Evolutionary conservation across 2,329 filamentous ascomycete genomes (phyloP).

Genomic region (Ophiostoma sp.): DNA sequence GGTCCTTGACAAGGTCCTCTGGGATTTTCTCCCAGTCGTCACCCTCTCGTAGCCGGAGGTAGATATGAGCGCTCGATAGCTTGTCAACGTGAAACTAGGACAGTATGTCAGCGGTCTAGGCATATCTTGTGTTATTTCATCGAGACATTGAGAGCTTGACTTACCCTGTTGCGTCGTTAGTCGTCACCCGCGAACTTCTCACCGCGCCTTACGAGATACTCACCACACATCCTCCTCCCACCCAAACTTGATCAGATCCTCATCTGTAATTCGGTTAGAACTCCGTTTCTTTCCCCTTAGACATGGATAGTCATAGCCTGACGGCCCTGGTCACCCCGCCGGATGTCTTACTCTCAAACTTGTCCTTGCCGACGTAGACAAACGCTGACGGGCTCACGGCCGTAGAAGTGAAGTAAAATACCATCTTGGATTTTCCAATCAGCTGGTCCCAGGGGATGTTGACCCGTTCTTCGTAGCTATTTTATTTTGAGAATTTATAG

Average conservation of each 20-base stretch:
- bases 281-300: background rate
- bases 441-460: too few species aligned
- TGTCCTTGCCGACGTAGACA: slow-evolving; percentile 97
- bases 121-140: background rate
- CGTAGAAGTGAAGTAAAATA: slow-evolving; percentile 91
- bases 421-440: slow-evolving; percentile 52
- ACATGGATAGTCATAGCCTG: background rate
- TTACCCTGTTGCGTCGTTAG: background rate
- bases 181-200: background rate
- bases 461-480: background rate
- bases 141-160: background rate
- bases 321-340: background rate
- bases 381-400: slow-evolving; percentile 75
- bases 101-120: slow-evolving; percentile 1
- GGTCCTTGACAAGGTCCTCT: slow-evolving; percentile 68
- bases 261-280: slow-evolving; percentile 54
- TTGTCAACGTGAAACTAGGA: slow-evolving; percentile 92
- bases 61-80: slow-evolving; percentile 92
- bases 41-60: slow-evolving; percentile 74
- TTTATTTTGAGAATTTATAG: background rate
- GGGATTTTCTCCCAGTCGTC: slow-evolving; percentile 81
- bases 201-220: slow-evolving; percentile 28
- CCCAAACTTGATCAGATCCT: slow-evolving; percentile 90
- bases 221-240: slow-evolving; percentile 96
- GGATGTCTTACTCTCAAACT: slow-evolving; percentile 79